Evolutionary conservation across 2,329 filamentous ascomycete species (phyloP).

Genomic region (Fusarium graminum): DNA sequence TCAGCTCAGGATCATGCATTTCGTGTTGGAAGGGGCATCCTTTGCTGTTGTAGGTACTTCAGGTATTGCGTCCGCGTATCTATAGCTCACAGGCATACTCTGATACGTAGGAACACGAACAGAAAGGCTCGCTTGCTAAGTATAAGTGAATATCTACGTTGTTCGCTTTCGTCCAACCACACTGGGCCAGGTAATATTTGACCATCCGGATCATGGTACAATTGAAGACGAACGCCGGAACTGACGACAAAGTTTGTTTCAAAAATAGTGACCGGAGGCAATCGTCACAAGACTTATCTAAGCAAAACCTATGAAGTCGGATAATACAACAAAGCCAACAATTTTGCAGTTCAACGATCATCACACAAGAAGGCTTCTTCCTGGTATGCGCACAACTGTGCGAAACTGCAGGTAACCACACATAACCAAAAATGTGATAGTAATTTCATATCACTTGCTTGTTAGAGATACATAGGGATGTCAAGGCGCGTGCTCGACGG

Average conservation of each 20-base stretch:
- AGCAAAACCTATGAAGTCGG: background rate
- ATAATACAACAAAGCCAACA: background rate
- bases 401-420: background rate
- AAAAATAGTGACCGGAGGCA: background rate
- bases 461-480: conserved; percentile 54
- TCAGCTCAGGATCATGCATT: background rate
- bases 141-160: background rate
- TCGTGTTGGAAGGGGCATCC: too few relatives aligned
- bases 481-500: conserved; percentile 55
- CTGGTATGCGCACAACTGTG: background rate
- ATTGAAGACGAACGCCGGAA: conserved; percentile 9
- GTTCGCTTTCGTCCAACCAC: background rate
- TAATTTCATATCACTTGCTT: conserved; percentile 49
- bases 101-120: background rate
- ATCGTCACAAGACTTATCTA: background rate
- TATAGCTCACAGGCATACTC: background rate
- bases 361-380: background rate
- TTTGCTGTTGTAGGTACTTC: background rate
- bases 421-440: conserved; percentile 24
- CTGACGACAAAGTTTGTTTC: background rate
- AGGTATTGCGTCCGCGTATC: background rate
- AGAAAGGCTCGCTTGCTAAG: background rate
- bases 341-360: background rate
- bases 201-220: background rate
- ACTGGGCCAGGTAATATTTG: background rate